Base-by-base conservation (phyloP, 176 grass and related monocot genomes). In the Saccharum officinarum region DNA sequence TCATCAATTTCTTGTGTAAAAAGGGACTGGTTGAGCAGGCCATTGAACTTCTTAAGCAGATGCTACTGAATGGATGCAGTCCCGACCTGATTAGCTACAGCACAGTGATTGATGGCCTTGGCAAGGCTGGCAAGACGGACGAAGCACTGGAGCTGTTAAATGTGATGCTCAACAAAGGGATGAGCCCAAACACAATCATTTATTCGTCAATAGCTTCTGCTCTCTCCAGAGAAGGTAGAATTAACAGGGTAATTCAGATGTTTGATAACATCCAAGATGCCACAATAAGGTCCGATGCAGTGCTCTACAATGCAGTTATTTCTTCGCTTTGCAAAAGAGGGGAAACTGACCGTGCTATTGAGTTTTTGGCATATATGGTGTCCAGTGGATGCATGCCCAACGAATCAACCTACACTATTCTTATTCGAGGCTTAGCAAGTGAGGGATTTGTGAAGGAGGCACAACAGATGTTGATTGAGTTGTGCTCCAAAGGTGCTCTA, bases 1-100 rank as follows among this genome's bases (percentile, higher is more conserved):
- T 92, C 76, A 88, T 92, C 34, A 87, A 88, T 49, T 88, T 83
- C 52, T 80, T 92, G 46, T 92, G 91, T 77, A 92, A 92, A 83
- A 92, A 86, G 40, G 91, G 91, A 17, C 44, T 81, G 42, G 81
- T 86, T 30, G 70, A 81, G 67, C 87, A 92, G 67, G 91, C 91
- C 8, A 76, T 92, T 37, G 87, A 90, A 77, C 81, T 92, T 82
- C 71, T 92, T 34, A 86, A 87, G 81, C 85, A 90, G 91, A 89
- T 92, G 64, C 67, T 79, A 39, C 23, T 87, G 77, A 87, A 86
- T 37, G 91, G 91, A 42, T 92, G 84, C 81, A 80, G 66, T 62
- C 91, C 91, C 0, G 88, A 92, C 49, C 59, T 85, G 36, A 85
- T 89, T 80, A 87, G 84, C 40, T 92, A 92, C 30, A 85, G 88